These are phyloP conservation scores for Fusarium equiseti DNA, from an alignment of 2,329 filamentous ascomycete genomes.

Conservation along the genomic window DNA sequence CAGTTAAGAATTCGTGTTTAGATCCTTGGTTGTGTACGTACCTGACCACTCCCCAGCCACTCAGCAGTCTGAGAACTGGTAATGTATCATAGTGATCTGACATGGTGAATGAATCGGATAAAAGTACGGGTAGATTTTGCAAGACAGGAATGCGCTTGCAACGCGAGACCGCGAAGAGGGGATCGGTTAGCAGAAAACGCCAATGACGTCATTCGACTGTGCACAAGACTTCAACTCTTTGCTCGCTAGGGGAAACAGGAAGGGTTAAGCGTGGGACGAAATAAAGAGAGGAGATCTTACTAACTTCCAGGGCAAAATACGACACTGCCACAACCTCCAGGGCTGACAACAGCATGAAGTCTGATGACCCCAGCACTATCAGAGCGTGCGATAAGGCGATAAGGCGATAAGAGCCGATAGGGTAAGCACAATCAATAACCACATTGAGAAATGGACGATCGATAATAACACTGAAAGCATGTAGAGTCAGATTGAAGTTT, in stretches of 20 bases:
- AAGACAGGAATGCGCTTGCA: neutral
- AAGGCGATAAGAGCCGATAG: neutral
- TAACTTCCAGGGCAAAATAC: neutral
- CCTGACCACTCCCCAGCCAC: constrained; percentile 18
- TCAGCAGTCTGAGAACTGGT: neutral
- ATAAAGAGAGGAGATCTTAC: neutral
- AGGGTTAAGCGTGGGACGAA: accelerated
- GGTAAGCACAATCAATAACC: neutral
- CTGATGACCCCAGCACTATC: neutral
- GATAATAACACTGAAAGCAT: neutral
- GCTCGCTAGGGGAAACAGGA: neutral
- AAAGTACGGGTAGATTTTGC: neutral
- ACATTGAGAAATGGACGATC: neutral
- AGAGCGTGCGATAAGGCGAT: neutral
- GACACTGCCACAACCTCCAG: neutral
- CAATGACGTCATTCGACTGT: neutral
- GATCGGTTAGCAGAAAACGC: neutral
- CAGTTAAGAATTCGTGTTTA: neutral
- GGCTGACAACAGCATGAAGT: neutral
- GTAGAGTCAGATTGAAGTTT: too few species aligned
- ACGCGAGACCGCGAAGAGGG: accelerated
- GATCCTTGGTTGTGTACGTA: neutral
- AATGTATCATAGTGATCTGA: neutral
- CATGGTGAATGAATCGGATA: neutral
- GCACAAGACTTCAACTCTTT: neutral